Evolutionary conservation across 345 rosid genomes (phyloP).

Genomic region (Ricinus communis): DNA sequence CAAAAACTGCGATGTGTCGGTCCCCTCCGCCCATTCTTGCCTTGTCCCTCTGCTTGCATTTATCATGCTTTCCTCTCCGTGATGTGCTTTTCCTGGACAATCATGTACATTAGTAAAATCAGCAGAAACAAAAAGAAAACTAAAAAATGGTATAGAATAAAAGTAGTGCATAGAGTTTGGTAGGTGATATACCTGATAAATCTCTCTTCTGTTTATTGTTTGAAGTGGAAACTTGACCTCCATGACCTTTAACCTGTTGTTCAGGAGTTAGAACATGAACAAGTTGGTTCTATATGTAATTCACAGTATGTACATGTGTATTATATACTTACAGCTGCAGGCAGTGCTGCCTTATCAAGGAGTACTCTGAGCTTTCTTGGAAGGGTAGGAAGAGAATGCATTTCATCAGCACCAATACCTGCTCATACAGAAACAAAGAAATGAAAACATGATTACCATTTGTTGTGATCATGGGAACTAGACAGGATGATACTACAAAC

Average conservation of each 20-base stretch:
- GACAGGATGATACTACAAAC: not conserved
- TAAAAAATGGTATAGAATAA: too few species aligned
- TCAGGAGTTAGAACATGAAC: not conserved
- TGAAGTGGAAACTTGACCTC: constrained; percentile 2
- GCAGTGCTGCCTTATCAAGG: constrained; percentile 22
- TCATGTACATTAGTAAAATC: not conserved
- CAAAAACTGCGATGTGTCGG: constrained; percentile 41
- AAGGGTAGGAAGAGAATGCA: constrained; percentile 14
- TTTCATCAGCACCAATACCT: constrained; percentile 12
- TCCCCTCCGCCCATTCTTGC: constrained; percentile 35
- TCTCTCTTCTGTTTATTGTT: constrained; percentile 8
- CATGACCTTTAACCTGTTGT: constrained; percentile 18
- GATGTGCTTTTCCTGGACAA: constrained; percentile 31
- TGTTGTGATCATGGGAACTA: too few species aligned
- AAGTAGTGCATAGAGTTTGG: too few species aligned
- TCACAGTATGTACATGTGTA: not conserved
- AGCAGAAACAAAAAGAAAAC: not conserved
- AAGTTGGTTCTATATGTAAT: too few species aligned
- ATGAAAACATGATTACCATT: too few species aligned
- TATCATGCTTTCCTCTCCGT: constrained; percentile 23
- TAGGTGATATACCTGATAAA: constrained; percentile 5
- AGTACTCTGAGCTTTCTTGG: constrained; percentile 44
- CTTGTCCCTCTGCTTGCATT: constrained; percentile 33
- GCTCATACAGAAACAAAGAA: not conserved
- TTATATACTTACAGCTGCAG: constrained; percentile 16